Evolutionary conservation across 1,139 yeast species (phyloP), one percentile per base, ranked within the genome.

Genomic region (Candida tetrigidarum): DNA sequence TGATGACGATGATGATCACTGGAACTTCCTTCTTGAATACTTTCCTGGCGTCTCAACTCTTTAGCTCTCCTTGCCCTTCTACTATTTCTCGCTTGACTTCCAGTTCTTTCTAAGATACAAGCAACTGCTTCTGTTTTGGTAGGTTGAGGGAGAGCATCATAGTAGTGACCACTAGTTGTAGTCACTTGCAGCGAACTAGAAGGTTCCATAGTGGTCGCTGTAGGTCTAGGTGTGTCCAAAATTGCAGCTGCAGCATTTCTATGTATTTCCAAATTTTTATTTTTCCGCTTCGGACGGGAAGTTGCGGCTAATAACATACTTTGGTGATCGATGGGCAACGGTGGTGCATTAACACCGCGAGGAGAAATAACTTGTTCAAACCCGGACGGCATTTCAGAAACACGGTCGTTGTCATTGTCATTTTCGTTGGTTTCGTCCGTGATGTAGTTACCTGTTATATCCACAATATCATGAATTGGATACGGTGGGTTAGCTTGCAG

Each of bases 51-150:
- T 23, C 48, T 35, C 28, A 43, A 33, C 16, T 47, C 45, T 27
- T 38, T 19, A 5, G 40, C 42, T 35, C 47, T 36, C 37, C 41
- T 26, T 6, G 43, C 42, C 25, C 52, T 26, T 32, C 50, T 38
- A 16, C 48, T 45, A 16, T 33, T 37, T 32, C 43, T 39, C 3
- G 51, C 45, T 25, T 26, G 40, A 38, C 50, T 46, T 18, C 48
- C 50, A 3, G 51, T 44, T 29, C 50, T 27, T 35, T 50, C 51
- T 29, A 50, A 46, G n/a, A 46, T 50, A 23, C 50, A 42, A 4
- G 51, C 50, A 4, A 45, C 47, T 7, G 46, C 50, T 33, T 49
- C 47, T 9, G 41, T 30, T 35, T 40, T 27, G 5, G 41, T 33
- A 7, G 46, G 14, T 27, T 18, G 27, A 12, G 28, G 28, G 4